Evolutionary conservation across 257 asterid genomes (phyloP), one percentile per base, ranked within the genome.

Genomic region (Plantago elongata): DNA sequence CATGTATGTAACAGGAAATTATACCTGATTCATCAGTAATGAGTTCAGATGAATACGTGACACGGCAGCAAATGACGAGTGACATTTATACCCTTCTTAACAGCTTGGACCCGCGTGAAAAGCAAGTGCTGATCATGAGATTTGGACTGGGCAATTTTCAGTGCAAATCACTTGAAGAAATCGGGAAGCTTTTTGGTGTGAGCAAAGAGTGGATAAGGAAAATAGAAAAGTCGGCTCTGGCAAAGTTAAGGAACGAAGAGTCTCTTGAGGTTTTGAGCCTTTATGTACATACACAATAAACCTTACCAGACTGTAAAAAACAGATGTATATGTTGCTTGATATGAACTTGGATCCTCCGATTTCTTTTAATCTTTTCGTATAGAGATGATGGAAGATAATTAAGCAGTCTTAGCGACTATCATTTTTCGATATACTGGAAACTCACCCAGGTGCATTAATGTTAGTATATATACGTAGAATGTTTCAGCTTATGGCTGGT

Each of bases 121-220:
- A 72, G 65, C 84, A 85, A 73, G 95, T 87, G 16, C 47, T 90
- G 63, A 66, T 83, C 66, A 79, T 85, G 50, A 80, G 97, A 70
- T 90, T 79, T 63, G 97, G 97, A 65, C 78, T 90, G 11, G 76
- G 80, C 43, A 78, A 80, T 45, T 62, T 60, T 57, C 85, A 72
- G 6, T 66, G 78, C 68, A 87, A 74, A 63, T 85, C 96, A 5
- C 90, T 90, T 0, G 93, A 81, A 70, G 97, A 87, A 74, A 87
- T 85, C 13, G 97, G 96, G 64, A 77, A 73, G 72, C 79, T 67
- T 54, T 74, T 68, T 57, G 22, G 81, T 60, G 95, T 90, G 63
- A 90, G 96, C 83, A 90, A 90, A 85, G 97, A 90, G 78, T 85
- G 97, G 97, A 79, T 88, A 71, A 80, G 96, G 52, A 85, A 75